Base-by-base conservation (phyloP, 257 asterid genomes). In the Nicotiana otophora region DNA sequence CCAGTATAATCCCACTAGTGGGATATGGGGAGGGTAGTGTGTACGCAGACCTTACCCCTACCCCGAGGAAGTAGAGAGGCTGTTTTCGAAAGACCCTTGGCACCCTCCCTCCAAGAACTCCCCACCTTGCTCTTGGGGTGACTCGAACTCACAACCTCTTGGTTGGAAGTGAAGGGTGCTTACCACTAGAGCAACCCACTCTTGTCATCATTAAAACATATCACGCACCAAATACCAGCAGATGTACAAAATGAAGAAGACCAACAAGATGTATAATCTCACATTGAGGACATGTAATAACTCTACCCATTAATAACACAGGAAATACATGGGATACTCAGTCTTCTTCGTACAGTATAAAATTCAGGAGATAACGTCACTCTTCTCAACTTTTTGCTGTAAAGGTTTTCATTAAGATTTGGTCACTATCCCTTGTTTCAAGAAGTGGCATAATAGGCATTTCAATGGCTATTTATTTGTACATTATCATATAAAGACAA, bases 221-320 rank as follows among this genome's bases (percentile, higher is more conserved):
- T 48, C 62, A 26, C 1, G 2, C 8, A 75, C 61, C 61, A 75
- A 75, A 75, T 4, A 48, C 28, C 60, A 75, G 46, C 62, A 74
- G 12, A 31, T 46, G 62, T 54, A 74, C 62, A 75, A 28, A 75
- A 75, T 75, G 80, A 72, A 72, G 63, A 75, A 15, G 64, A 75
- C 17, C 46, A 51, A 26, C 9, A 75, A 51, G 26, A 75, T 53
- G 46, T 51, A 51, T 12, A 26, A 51, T 28, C 63, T 75, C 10
- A 0, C 39, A 12, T 1, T 57, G 7, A 10, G 58, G 7, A 14
- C 46, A 48, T 75, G 80, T 34, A 75, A 75, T 26, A 51, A 75
- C 26, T 75, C 46, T 48, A 75, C 80, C 80, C 69, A 74, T 48
- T 36, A 15, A 74, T 7, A 74, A 14, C 62, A 16, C 15, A 14